Evolutionary conservation across 139 green algal species (phyloP).

Genomic region (Chlamydomonas sphaeroides): DNA sequence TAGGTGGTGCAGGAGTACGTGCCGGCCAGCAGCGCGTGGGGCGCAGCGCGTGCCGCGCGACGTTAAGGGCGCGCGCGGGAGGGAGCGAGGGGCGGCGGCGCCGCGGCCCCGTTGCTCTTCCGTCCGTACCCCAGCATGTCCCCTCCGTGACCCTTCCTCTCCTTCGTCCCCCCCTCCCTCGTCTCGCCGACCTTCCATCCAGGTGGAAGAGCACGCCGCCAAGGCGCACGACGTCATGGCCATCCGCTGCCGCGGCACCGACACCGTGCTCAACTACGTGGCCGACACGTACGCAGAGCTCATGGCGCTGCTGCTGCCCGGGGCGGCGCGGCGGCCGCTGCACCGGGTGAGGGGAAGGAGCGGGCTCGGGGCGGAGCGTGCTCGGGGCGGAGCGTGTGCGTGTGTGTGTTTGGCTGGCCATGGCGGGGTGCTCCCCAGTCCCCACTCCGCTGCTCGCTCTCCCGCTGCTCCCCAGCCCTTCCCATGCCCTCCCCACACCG

Average conservation of each 20-base stretch:
- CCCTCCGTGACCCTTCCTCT: background rate
- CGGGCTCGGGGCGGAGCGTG: background rate
- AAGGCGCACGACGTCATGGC: slow-evolving; percentile 58
- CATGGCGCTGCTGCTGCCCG: slow-evolving; percentile 30
- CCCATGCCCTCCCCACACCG: background rate
- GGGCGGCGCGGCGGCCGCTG: slow-evolving; percentile 13
- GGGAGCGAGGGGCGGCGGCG: too few species aligned
- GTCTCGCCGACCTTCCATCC: too few species aligned
- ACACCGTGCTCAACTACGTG: slow-evolving; percentile 43
- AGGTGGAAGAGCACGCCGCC: slow-evolving; percentile 48
- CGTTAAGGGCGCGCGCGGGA: too few species aligned
- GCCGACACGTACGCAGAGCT: slow-evolving; percentile 33
- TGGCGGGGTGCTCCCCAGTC: too few species aligned
- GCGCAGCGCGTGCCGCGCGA: too few species aligned
- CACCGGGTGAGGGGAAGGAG: background rate
- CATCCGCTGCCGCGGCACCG: slow-evolving; percentile 42
- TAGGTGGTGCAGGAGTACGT: too few species aligned
- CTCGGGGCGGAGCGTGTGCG: too few species aligned
- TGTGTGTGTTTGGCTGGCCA: too few species aligned
- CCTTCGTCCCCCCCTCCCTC: background rate
- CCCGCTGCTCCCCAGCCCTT: background rate
- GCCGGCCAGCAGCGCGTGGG: too few species aligned
- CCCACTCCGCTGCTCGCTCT: too few species aligned
- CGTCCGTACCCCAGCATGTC: background rate
- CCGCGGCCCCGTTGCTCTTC: background rate